Evolutionary conservation across 805 yeast species (phyloP).

Genomic region (Spathaspora girioi): DNA sequence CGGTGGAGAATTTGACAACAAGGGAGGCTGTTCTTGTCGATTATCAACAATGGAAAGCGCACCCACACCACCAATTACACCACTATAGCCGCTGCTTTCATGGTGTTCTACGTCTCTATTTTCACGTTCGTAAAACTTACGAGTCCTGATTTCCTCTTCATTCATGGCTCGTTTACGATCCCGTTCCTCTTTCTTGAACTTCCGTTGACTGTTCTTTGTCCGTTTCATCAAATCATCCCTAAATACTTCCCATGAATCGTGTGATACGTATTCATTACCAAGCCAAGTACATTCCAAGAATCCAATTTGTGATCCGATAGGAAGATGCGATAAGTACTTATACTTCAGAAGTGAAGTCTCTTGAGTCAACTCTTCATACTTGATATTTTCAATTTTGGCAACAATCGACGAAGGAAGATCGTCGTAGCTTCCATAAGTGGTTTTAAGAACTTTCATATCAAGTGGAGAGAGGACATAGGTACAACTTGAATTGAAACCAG

Average conservation of each 20-base stretch:
- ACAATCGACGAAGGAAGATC: constrained; percentile 65
- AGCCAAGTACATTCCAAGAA: constrained; percentile 85
- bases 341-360: constrained; percentile 55
- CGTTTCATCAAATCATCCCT: constrained; percentile 56
- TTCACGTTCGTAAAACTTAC: constrained; percentile 58
- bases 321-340: constrained; percentile 78
- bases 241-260: constrained; percentile 43
- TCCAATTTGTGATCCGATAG: constrained; percentile 80
- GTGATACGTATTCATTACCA: constrained; percentile 25
- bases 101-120: constrained; percentile 29
- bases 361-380: constrained; percentile 59
- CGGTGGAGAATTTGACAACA: constrained; percentile 7
- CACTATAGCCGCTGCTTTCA: constrained; percentile 11
- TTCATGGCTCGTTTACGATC: constrained; percentile 53
- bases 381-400: constrained; percentile 66
- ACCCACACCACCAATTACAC: constrained; percentile 21
- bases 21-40: constrained; percentile 33
- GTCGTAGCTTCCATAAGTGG: constrained; percentile 57
- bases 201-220: constrained; percentile 44
- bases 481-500: constrained; percentile 60
- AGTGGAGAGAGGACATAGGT: constrained; percentile 72
- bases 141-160: constrained; percentile 54
- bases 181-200: constrained; percentile 58
- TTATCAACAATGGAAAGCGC: constrained; percentile 36
- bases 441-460: constrained; percentile 70